Evolutionary conservation across 805 yeast species (phyloP), one percentile per base, ranked within the genome.

Genomic region (Tetrapisispora namnaoensis): DNA sequence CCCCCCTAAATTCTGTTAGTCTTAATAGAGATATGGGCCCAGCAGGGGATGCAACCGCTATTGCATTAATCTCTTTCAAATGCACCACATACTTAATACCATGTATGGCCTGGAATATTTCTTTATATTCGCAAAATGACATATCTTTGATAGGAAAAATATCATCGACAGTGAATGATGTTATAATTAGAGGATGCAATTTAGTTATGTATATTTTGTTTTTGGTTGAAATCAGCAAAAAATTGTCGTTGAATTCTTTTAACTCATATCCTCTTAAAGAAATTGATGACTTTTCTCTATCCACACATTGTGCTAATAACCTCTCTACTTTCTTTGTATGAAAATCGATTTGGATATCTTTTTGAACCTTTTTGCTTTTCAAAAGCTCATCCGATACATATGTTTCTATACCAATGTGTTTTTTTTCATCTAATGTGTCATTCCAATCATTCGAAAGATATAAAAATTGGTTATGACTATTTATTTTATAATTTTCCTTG

Each of bases 1-100:
- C 54, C 3, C 66, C 66, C 13, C 53, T 54, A 39, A 50, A 62
- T 34, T 57, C 61, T 2, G 65, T 61, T 30, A 62, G 47, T 43
- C 65, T 49, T 14, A 60, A 36, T 28, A 62, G 48, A 9, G 63
- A 61, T 6, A 62, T 40, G 7, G 55, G 34, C 4, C 66, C 66
- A 7, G 52, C 17, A 41, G 56, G 57, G 2, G 63, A 56, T 10
- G 65, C 66, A 6, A 58, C 59, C 3, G 48, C 63, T 18, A 62
- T 44, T 46, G 61, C 57, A 37, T 56, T 51, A n/a, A 62, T 46
- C 46, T 61, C 65, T 38, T 49, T 53, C 8, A 62, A 55, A 34
- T 53, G 57, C 24, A 61, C 55, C 8, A 59, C 57, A 28, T 55
- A 49, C 37, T 52, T 55, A 2, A 58, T 51, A 24, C 60, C 49